phyloP scores from a whole-genome alignment of 176 grass and related monocot genomes.

The Themeda triandra region DNA sequence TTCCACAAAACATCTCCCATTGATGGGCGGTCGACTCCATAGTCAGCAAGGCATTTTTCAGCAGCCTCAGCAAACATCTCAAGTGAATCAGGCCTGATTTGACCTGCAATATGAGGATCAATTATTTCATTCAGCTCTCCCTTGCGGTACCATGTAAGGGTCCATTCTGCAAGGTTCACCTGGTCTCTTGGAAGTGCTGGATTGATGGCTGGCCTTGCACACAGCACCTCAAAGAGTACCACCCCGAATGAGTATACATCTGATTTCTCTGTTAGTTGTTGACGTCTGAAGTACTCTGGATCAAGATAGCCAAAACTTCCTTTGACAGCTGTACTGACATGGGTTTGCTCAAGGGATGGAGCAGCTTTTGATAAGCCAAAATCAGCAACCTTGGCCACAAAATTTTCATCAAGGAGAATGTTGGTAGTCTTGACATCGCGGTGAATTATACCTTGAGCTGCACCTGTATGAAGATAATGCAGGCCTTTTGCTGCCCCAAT shows the following conservation, averaged over 20 bases:
- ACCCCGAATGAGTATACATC: constrained; percentile 96
- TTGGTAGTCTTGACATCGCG: constrained; percentile 98
- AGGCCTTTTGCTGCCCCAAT: constrained; percentile 88
- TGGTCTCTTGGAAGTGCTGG: constrained; percentile 90
- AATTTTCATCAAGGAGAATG: constrained; percentile 88
- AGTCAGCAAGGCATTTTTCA: constrained; percentile 94
- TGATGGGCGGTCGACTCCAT: constrained; percentile 78
- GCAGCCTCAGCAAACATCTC: constrained; percentile 82
- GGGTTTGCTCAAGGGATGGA: constrained; percentile 86
- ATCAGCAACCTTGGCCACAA: constrained; percentile 85
- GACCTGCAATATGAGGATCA: constrained; percentile 62
- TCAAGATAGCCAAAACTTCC: constrained; percentile 98
- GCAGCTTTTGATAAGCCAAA: constrained; percentile 92
- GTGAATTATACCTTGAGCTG: constrained; percentile 96
- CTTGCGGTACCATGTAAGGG: constrained; percentile 63
- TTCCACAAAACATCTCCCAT: constrained; percentile 98
- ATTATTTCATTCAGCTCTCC: constrained; percentile 79
- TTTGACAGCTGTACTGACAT: constrained; percentile 95
- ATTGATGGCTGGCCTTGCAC: constrained; percentile 91
- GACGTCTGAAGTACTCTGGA: constrained; percentile 92
- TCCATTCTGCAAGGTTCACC: constrained; percentile 94
- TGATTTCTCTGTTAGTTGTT: constrained; percentile 95
- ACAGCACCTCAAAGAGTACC: constrained; percentile 87
- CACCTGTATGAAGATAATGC: constrained; percentile 96
- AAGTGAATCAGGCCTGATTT: constrained; percentile 64